phyloP scores from a whole-genome alignment of 805 yeast genomes.

The Pichia sporocuriosa region DNA sequence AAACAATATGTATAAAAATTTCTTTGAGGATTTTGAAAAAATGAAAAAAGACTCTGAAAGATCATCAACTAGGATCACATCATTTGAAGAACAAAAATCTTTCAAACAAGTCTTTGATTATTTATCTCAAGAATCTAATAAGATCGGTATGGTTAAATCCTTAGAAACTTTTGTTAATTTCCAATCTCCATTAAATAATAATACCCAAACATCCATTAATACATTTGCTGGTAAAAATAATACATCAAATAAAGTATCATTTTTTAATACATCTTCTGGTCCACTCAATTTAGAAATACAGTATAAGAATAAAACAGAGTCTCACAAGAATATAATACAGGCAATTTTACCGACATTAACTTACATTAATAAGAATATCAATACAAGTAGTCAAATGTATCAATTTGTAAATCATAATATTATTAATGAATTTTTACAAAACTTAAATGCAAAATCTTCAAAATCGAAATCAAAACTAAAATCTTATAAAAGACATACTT shows the following conservation, averaged over 20 bases:
- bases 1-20: conserved; percentile 20
- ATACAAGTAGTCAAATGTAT: conserved; percentile 18
- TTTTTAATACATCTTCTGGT: conserved; percentile 7
- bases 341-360: conserved; percentile 18
- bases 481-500: conserved; percentile 2
- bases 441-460: conserved; percentile 1
- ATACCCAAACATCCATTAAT: too few species aligned
- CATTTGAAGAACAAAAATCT: conserved; percentile 29
- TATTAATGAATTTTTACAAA: conserved; percentile 16
- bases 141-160: conserved; percentile 23
- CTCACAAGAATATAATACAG: conserved; percentile 11
- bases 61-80: conserved; percentile 17
- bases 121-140: conserved; percentile 17
- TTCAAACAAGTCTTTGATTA: conserved; percentile 27
- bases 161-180: conserved; percentile 21
- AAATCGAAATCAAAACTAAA: conserved; percentile 9
- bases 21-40: conserved; percentile 23
- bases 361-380: conserved; percentile 19
- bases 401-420: conserved; percentile 17
- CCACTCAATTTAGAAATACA: conserved; percentile 15
- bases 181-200: conserved; percentile 7
- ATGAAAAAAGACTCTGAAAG: conserved; percentile 13
- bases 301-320: conserved; percentile 10
- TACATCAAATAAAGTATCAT: background rate
- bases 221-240: too few species aligned